These are phyloP conservation scores for Xerocomus nothofagi DNA, from an alignment of 1,284 basidiomycete genomes.

Conservation along the genomic window DNA sequence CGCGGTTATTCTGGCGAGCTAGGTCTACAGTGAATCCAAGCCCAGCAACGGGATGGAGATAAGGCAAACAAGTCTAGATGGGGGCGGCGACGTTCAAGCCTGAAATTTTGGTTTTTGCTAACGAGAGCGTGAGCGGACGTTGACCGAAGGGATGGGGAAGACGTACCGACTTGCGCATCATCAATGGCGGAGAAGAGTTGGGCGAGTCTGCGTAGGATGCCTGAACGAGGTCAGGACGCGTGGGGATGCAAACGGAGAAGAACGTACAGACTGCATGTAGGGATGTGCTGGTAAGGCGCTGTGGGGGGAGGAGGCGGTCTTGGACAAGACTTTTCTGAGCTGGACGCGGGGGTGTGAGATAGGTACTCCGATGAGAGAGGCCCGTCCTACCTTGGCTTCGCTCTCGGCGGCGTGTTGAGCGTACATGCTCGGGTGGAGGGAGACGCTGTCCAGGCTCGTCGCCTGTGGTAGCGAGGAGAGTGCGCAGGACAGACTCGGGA, in stretches of 20 bases:
- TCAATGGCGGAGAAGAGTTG: constrained; percentile 45
- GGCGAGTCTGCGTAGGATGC: constrained; percentile 37
- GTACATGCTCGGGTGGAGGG: constrained; percentile 68
- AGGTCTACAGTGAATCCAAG: constrained; percentile 25
- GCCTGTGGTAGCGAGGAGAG: constrained; percentile 69
- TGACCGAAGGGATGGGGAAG: neutral
- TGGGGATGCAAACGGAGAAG: neutral
- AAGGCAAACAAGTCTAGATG: constrained; percentile 15
- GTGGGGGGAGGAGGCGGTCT: constrained; percentile 41
- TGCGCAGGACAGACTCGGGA: constrained; percentile 65
- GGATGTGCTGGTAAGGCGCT: constrained; percentile 29
- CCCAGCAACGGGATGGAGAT: constrained; percentile 12
- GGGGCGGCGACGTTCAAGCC: constrained; percentile 15
- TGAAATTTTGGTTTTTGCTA: constrained; percentile 37
- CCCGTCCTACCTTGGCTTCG: constrained; percentile 76
- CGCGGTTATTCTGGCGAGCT: constrained; percentile 12
- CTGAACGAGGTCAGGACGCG: constrained; percentile 22
- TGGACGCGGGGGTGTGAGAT: constrained; percentile 26
- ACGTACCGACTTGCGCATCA: constrained; percentile 55
- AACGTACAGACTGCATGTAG: constrained; percentile 43
- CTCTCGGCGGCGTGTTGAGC: constrained; percentile 64
- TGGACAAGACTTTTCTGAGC: constrained; percentile 53
- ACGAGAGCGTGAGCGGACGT: neutral
- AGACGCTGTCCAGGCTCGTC: constrained; percentile 60
- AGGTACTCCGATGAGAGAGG: too few relatives aligned